Conservation (phyloP, 192 early-diverging fungal species). For the Mortierella hygrophila region DNA sequence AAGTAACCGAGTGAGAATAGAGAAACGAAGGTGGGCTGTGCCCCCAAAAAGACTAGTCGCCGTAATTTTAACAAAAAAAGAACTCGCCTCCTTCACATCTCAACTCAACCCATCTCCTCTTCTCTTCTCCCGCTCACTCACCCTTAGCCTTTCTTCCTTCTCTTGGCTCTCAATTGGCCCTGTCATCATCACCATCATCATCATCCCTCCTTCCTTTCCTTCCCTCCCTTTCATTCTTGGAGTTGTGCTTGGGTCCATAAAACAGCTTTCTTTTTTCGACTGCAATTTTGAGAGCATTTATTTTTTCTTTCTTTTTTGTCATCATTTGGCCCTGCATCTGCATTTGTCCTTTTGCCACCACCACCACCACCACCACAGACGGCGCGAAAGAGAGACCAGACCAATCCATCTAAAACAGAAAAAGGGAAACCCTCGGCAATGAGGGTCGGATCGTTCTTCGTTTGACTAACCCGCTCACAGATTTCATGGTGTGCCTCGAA, state of each 20-base stretch:
- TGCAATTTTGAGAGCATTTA: not conserved
- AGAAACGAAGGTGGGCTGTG: constrained; percentile 3
- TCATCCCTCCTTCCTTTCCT: not conserved
- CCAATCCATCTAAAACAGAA: no score
- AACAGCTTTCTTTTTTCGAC: not conserved
- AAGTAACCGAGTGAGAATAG: not conserved
- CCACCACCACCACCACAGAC: not conserved
- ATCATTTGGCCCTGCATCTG: constrained; percentile 7
- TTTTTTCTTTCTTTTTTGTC: constrained; percentile 3
- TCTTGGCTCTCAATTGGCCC: not conserved
- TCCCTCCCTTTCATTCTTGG: not conserved
- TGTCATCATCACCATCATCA: not conserved
- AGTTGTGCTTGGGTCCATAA: constrained; percentile 6
- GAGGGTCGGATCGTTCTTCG: no score
- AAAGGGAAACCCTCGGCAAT: no score
- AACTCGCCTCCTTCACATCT: not conserved
- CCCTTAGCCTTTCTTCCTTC: not conserved
- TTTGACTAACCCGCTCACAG: no score
- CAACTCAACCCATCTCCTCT: not conserved
- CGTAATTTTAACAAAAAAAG: not conserved
- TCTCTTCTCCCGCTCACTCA: not conserved
- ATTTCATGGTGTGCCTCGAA: no score
- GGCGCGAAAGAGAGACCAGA: no score
- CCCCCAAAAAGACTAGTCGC: not conserved
- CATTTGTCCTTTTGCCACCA: not conserved